Conservation (phyloP, 1,139 yeast species). For the Pichia sp. region DNA sequence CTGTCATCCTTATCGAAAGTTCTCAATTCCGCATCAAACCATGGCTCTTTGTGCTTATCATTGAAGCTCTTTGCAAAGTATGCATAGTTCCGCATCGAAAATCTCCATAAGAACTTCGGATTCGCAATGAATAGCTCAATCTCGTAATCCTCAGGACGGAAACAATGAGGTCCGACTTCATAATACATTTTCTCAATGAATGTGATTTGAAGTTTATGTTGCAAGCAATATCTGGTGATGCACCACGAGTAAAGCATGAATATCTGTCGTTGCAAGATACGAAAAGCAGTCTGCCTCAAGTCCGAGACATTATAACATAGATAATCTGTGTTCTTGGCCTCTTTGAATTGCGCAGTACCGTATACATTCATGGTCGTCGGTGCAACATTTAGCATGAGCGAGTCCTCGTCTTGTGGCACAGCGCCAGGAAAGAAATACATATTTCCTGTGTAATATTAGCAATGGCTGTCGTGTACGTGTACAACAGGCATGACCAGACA, state of each 20-base stretch:
- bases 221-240: background rate
- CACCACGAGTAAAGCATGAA: slow-evolving; percentile 1
- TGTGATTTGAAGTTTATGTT: background rate
- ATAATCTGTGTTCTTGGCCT: background rate
- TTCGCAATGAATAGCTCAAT: background rate
- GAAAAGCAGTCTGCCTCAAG: background rate
- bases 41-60: background rate
- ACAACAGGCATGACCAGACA: too few species aligned
- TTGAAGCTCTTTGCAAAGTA: background rate
- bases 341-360: background rate
- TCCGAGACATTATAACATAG: background rate
- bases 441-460: too few species aligned
- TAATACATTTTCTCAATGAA: background rate
- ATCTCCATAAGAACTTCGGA: slow-evolving; percentile 9
- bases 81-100: slow-evolving; percentile 4
- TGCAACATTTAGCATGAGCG: background rate
- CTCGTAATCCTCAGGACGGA: slow-evolving; percentile 1
- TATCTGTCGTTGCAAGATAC: slow-evolving; percentile 1
- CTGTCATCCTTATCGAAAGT: background rate
- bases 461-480: too few species aligned
- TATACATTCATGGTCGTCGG: background rate
- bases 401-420: background rate
- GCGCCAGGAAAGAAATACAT: background rate
- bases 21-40: background rate
- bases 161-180: slow-evolving; percentile 1